These are phyloP conservation scores for Rhytidiadelphus loreus DNA, from an alignment of 225 moss, liverwort and hornwort genomes.

Conservation along the genomic window DNA sequence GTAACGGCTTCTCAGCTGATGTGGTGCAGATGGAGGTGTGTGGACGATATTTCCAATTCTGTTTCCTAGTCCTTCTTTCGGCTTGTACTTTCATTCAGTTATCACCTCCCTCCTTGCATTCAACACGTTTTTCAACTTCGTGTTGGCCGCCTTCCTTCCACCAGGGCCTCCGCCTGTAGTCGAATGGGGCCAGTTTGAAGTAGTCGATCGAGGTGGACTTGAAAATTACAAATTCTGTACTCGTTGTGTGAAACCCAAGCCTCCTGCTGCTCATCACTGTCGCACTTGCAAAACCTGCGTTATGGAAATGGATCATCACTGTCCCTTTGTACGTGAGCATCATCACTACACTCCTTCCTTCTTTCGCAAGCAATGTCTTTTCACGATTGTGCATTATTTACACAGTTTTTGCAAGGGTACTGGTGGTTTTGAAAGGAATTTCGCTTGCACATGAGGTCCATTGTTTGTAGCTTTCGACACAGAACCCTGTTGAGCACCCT, in stretches of 20 bases:
- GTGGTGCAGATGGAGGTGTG: slow-evolving; percentile 68
- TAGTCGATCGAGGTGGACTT: slow-evolving; percentile 54
- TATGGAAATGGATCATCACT: slow-evolving; percentile 96
- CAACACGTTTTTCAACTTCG: slow-evolving; percentile 75
- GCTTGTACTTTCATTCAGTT: slow-evolving; percentile 43
- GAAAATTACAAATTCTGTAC: slow-evolving; percentile 72
- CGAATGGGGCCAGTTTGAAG: slow-evolving; percentile 62
- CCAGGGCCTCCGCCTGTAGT: slow-evolving; percentile 52
- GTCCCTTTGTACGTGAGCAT: slow-evolving; percentile 76
- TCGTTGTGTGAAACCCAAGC: slow-evolving; percentile 78
- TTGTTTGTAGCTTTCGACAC: neutral
- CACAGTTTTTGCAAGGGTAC: neutral
- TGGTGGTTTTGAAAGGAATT: neutral
- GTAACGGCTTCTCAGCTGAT: neutral
- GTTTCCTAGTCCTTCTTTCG: slow-evolving; percentile 48
- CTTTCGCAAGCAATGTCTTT: neutral
- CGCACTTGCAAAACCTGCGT: slow-evolving; percentile 79
- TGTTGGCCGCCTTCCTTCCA: slow-evolving; percentile 44
- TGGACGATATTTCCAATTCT: slow-evolving; percentile 75
- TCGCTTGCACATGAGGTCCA: neutral
- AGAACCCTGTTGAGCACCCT: neutral
- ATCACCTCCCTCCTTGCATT: slow-evolving; percentile 51
- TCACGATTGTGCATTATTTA: neutral
- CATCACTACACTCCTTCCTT: neutral
- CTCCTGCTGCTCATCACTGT: slow-evolving; percentile 73